These are phyloP conservation scores for Neurospora hispaniola DNA, from an alignment of 495 filamentous ascomycete genomes.

Conservation along the genomic window DNA sequence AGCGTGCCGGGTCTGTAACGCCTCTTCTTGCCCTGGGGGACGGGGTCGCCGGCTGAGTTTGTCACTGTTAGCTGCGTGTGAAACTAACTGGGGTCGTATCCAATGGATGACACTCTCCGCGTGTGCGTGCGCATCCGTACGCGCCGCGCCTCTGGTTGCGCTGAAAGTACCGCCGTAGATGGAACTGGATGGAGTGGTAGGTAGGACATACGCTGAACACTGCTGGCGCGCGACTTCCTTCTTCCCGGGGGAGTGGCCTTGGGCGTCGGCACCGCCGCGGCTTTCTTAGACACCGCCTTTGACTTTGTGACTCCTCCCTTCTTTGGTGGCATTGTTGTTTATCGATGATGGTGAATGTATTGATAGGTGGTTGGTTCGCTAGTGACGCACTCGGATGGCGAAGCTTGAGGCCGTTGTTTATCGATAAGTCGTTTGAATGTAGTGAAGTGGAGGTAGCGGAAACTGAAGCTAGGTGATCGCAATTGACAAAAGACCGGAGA, in stretches of 20 bases:
- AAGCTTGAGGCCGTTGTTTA: background rate
- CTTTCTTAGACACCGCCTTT: background rate
- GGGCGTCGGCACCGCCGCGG: background rate
- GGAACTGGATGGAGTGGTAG: background rate
- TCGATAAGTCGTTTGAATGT: background rate
- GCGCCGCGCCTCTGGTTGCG: background rate
- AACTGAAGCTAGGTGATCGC: background rate
- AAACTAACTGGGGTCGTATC: background rate
- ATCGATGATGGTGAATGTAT: background rate
- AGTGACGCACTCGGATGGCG: background rate
- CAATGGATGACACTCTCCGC: background rate
- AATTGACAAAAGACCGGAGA: background rate
- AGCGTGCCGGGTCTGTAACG: conserved; percentile 79
- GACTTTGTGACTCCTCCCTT: background rate
- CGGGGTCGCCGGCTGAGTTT: conserved; percentile 58
- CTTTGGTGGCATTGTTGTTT: background rate
- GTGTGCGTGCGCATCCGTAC: background rate
- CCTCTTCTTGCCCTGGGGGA: conserved; percentile 48
- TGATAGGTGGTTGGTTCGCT: background rate
- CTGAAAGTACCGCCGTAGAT: background rate
- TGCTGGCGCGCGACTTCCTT: conserved; percentile 7
- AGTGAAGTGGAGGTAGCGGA: background rate
- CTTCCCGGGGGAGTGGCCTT: background rate
- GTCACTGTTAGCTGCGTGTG: background rate
- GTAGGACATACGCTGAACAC: conserved; percentile 20